phyloP scores from a whole-genome alignment of 2,329 filamentous ascomycete genomes.

The Thielaviopsis musarum region DNA sequence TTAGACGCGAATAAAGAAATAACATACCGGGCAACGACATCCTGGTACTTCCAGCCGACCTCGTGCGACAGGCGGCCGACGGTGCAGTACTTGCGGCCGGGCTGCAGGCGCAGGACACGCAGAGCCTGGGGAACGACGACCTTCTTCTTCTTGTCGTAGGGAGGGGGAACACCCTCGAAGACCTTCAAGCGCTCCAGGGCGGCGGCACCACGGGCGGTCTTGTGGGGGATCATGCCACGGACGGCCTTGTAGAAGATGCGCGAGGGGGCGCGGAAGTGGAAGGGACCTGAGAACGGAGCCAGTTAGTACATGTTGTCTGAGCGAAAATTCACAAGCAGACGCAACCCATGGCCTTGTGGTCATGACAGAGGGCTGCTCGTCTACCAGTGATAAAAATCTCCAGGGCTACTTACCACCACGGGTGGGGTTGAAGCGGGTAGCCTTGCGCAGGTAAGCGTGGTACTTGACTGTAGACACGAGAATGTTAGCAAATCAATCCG shows the following conservation, averaged over 20 bases:
- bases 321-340: not conserved
- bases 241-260: slow-evolving; percentile 99
- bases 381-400: not conserved
- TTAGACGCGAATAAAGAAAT: not conserved
- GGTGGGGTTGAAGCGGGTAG: slow-evolving; percentile 98
- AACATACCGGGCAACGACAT: slow-evolving; percentile 90
- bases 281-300: slow-evolving; percentile 51
- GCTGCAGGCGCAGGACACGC: slow-evolving; percentile 89
- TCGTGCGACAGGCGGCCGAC: slow-evolving; percentile 96
- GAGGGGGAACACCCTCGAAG: slow-evolving; percentile 97
- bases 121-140: slow-evolving; percentile 98
- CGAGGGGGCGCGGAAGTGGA: slow-evolving; percentile 98
- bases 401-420: slow-evolving; percentile 61
- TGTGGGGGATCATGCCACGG: slow-evolving; percentile 99
- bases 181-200: slow-evolving; percentile 98
- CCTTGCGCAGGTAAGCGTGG: slow-evolving; percentile 99
- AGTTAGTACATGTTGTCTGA: slow-evolving; percentile 18
- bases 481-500: slow-evolving; percentile 1
- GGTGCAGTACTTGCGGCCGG: slow-evolving; percentile 99
- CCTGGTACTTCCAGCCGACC: slow-evolving; percentile 99
- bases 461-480: slow-evolving; percentile 71
- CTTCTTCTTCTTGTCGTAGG: slow-evolving; percentile 99
- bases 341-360: not conserved
- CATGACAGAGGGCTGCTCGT: not conserved
- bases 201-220: slow-evolving; percentile 93